Percentiles rank a stretch among this genome's conserved stretches.
Conservation (phyloP, 1,284 basidiomycete genomes). For the Xerocomus tenax region DNA sequence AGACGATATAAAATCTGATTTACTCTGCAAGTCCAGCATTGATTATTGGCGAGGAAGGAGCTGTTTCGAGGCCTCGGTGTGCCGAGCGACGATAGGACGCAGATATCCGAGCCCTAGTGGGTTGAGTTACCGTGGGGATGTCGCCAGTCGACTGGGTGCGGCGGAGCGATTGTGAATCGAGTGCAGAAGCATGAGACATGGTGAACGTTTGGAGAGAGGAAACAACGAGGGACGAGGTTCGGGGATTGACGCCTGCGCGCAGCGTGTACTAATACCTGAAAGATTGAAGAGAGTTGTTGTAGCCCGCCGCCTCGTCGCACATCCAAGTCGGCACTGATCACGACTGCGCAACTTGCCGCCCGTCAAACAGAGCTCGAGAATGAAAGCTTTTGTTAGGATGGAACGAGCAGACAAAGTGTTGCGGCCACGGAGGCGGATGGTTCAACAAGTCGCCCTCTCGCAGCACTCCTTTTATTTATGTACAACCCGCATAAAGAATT, state of each 20-base stretch:
- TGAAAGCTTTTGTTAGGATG: background rate
- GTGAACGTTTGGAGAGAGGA: constrained; percentile 16
- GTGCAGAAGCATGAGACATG: constrained; percentile 25
- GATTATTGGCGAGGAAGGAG: constrained; percentile 19
- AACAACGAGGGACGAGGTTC: constrained; percentile 14
- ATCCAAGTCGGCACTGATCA: constrained; percentile 20
- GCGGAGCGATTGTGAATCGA: constrained; percentile 30
- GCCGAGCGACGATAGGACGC: constrained; percentile 23
- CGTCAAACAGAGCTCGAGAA: constrained; percentile 5
- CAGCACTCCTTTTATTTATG: constrained; percentile 15
- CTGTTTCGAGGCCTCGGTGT: constrained; percentile 20
- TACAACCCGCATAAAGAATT: constrained; percentile 9
- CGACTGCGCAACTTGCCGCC: constrained; percentile 8
- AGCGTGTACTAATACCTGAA: constrained; percentile 17
- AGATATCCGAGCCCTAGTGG: constrained; percentile 26
- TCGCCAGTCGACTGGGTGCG: constrained; percentile 33
- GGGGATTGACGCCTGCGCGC: constrained; percentile 26
- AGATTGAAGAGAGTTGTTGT: constrained; percentile 10
- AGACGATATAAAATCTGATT: constrained; percentile 8
- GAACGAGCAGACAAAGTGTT: constrained; percentile 11
- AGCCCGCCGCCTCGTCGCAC: constrained; percentile 13
- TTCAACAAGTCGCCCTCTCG: constrained; percentile 6
- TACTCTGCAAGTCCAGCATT: constrained; percentile 20
- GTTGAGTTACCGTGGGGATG: constrained; percentile 25
- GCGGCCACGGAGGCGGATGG: constrained; percentile 2